Conservation (phyloP, 2,329 filamentous ascomycete genomes). For the Fusarium pilosicola region DNA sequence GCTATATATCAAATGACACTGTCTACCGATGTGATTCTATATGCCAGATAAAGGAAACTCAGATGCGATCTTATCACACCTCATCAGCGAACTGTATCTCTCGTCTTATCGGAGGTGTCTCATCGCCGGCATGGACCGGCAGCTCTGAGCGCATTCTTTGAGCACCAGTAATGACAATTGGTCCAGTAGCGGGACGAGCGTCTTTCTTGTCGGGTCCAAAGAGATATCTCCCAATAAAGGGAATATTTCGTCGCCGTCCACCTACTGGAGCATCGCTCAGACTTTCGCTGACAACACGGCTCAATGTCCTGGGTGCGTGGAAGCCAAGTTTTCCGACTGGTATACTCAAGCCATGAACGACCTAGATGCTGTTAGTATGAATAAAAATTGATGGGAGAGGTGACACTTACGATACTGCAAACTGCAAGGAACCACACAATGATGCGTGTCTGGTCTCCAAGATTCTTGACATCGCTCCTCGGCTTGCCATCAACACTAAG, state of each 20-base stretch:
- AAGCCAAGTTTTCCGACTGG: slow-evolving; percentile 75
- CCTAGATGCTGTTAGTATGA: slow-evolving; percentile 33
- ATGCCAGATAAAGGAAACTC: not conserved
- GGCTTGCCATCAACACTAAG: slow-evolving; percentile 62
- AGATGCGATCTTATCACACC: not conserved
- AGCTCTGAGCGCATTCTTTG: slow-evolving; percentile 16
- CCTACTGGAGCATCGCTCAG: slow-evolving; percentile 17
- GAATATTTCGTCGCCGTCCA: slow-evolving; percentile 26
- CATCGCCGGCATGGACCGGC: not conserved
- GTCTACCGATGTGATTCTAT: not conserved
- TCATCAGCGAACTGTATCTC: slow-evolving; percentile 41
- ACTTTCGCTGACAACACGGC: slow-evolving; percentile 44
- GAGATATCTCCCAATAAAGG: slow-evolving; percentile 32
- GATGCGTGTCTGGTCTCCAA: slow-evolving; percentile 74
- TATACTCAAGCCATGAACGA: slow-evolving; percentile 85
- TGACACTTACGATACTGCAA: slow-evolving; percentile 78
- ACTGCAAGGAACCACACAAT: slow-evolving; percentile 89
- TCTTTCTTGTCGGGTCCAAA: not conserved
- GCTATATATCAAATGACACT: not conserved
- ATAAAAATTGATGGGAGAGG: accelerated
- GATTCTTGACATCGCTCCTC: slow-evolving; percentile 53
- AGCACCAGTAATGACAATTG: slow-evolving; percentile 21
- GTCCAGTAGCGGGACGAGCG: not conserved
- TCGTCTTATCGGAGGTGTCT: slow-evolving; percentile 9
- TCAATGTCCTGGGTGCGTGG: slow-evolving; percentile 71